These are phyloP conservation scores for Rhizophagus prolifer DNA, from an alignment of 192 early-diverging fungal genomes.

Conservation along the genomic window DNA sequence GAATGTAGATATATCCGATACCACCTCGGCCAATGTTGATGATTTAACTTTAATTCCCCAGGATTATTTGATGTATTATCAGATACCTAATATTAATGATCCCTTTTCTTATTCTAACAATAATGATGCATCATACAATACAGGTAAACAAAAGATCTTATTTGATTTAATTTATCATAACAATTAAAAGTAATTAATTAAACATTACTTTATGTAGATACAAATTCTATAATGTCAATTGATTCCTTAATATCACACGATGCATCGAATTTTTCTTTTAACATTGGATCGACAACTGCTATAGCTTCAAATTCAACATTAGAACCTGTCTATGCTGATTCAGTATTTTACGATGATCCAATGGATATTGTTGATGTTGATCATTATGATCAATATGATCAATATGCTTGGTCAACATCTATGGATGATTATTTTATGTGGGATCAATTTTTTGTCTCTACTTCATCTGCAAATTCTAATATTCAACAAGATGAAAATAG, in stretches of 20 bases:
- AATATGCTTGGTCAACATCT: not conserved
- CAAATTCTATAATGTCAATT: not conserved
- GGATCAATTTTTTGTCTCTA: not conserved
- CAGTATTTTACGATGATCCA: not conserved
- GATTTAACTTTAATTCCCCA: too few relatives aligned
- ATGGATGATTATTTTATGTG: not conserved
- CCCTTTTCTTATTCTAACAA: not conserved
- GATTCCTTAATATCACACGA: not conserved
- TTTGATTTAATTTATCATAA: too few relatives aligned
- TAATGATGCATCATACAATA: not conserved
- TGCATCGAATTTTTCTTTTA: not conserved
- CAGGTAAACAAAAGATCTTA: not conserved
- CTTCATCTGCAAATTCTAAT: not conserved
- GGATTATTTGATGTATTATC: too few relatives aligned
- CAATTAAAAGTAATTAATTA: too few relatives aligned
- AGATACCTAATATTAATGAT: too few relatives aligned
- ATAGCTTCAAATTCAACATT: not conserved
- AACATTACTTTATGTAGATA: not conserved
- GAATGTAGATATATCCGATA: too few relatives aligned
- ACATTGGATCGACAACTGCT: not conserved
- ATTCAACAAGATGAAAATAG: not conserved
- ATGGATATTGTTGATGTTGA: not conserved
- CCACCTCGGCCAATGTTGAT: too few relatives aligned
- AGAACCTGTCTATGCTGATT: not conserved
- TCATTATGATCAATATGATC: not conserved